Conservation (phyloP, 108 stramenopile genomes). For the Cyclotella kingstonii region DNA sequence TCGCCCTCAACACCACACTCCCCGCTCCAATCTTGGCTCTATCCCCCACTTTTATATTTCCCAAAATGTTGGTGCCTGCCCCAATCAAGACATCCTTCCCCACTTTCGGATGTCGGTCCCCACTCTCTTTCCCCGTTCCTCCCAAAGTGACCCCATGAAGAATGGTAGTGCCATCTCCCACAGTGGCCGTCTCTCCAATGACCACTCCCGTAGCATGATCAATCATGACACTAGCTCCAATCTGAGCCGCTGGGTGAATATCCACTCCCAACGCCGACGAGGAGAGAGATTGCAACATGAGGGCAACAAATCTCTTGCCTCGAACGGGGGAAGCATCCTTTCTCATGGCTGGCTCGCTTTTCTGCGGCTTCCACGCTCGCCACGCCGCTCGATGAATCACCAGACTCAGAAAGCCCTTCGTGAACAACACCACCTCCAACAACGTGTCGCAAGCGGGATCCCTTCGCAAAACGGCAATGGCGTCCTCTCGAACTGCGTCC, state of each 20-base stretch:
- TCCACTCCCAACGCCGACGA: slow-evolving; percentile 72
- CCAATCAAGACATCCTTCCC: slow-evolving; percentile 67
- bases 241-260: slow-evolving; percentile 65
- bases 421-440: slow-evolving; percentile 62
- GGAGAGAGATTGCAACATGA: slow-evolving; percentile 51
- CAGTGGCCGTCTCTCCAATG: slow-evolving; percentile 60
- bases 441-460: slow-evolving; percentile 72
- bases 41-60: slow-evolving; percentile 60
- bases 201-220: slow-evolving; percentile 69
- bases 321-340: neutral
- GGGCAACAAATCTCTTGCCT: slow-evolving; percentile 46
- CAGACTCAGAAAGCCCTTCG: slow-evolving; percentile 58
- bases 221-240: slow-evolving; percentile 55
- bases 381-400: slow-evolving; percentile 46
- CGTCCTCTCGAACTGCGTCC: slow-evolving; percentile 63
- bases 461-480: slow-evolving; percentile 47
- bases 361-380: slow-evolving; percentile 36
- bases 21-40: slow-evolving; percentile 52
- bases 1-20: slow-evolving; percentile 35
- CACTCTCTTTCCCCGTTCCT: slow-evolving; percentile 53
- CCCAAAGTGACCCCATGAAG: slow-evolving; percentile 66
- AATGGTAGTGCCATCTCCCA: slow-evolving; percentile 57
- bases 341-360: neutral
- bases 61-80: slow-evolving; percentile 60
- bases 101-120: slow-evolving; percentile 75